These are phyloP conservation scores for Coniochaeta sp. DNA, from an alignment of 2,329 filamentous ascomycete genomes.

Conservation along the genomic window DNA sequence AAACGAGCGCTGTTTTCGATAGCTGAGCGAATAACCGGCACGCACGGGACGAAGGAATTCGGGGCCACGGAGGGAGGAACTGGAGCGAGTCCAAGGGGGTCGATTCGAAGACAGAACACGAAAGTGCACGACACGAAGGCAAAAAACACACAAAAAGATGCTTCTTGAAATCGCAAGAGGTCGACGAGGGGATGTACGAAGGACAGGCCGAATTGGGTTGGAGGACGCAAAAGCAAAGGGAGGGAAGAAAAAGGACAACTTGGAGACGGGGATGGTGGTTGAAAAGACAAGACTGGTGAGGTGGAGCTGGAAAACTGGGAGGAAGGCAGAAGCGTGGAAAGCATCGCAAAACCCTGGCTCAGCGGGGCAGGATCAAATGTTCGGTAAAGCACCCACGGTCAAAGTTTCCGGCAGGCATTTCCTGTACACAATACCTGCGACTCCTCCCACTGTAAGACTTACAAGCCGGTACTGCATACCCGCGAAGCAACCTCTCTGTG, in stretches of 20 bases:
- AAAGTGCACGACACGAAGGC: constrained; percentile 5
- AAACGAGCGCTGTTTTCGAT: neutral
- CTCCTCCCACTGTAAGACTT: neutral
- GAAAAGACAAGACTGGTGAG: constrained; percentile 22
- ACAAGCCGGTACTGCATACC: neutral
- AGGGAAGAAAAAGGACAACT: constrained; percentile 17
- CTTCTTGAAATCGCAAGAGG: constrained; percentile 24
- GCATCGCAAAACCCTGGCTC: constrained; percentile 14
- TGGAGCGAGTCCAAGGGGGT: neutral
- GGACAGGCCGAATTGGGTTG: neutral
- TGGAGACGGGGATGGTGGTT: neutral
- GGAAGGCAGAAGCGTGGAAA: constrained; percentile 20
- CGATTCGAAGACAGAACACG: neutral
- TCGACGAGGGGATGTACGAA: neutral
- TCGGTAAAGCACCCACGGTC: neutral
- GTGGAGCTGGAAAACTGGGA: constrained; percentile 16
- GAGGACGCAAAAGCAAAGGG: neutral
- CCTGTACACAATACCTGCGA: neutral
- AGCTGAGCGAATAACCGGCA: neutral
- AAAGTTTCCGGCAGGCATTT: neutral
- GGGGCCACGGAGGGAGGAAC: neutral
- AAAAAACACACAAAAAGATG: constrained; percentile 20
- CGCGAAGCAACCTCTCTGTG: neutral
- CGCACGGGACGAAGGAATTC: neutral
- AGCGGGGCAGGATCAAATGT: constrained; percentile 1